Base-by-base conservation (phyloP, 495 filamentous ascomycete genomes). In the Chaetomidium leptoderma region DNA sequence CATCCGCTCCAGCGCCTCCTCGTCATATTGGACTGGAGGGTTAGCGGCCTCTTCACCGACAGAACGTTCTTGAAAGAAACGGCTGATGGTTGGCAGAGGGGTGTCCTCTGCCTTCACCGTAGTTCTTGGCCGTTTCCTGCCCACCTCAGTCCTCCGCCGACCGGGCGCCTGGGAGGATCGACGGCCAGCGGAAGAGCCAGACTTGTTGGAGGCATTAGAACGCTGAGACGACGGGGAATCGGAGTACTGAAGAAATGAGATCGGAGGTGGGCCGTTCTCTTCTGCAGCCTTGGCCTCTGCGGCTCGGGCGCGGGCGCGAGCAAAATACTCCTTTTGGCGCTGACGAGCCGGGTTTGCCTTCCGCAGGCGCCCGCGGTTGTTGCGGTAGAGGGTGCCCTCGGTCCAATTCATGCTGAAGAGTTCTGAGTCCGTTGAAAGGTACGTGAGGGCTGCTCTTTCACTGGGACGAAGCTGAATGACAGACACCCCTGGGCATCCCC, bases 381-480 rank as follows among this genome's bases (percentile, higher is more conserved):
- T 60, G 53, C 71, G 73, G 23, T 74, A 63, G n/a, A 76, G 65
- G 10, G 63, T 73, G 33, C 71, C 71, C 58, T 75, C 75, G 19
- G 72, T 76, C 74, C 74, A 78, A 58, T 78, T 78, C 75, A 78
- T 78, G 30, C 16, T 57, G 49, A 27, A n/a, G 42, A 23, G 8
- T 45, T 14, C 14, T 26, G 32, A 29, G 16, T 47, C n/a, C 8
- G 13, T 52, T 11, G 23, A 3, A 21, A 29, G 27, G n/a, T 24
- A n/a, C 6, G 26, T 23, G 19, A 45, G 26, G 4, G 8, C 14
- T 35, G 32, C 14, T 35, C 13, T 44, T 26, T 16, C 3, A 35
- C 3, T 35, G 4, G 4, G 32, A 10, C 32, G n/a, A n/a, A 35
- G 7, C 16, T 14, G 23, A 9, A 14, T 0, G 17, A 2, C 44